These are phyloP conservation scores for Trichoderma oligosporum DNA, from an alignment of 2,329 filamentous ascomycete genomes.

Conservation along the genomic window DNA sequence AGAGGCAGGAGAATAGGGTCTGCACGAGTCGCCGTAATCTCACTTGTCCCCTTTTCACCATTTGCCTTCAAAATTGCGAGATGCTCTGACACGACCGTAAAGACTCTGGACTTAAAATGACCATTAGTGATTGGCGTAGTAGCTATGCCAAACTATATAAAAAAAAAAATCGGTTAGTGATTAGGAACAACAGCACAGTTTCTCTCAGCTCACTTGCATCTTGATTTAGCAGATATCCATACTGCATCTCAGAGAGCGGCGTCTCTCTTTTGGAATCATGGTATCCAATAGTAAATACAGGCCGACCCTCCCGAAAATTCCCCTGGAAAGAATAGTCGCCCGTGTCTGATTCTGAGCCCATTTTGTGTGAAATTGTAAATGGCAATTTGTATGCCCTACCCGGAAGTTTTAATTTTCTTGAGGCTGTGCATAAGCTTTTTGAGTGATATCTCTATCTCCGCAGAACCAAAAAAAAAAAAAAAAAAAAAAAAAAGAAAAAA, in stretches of 20 bases:
- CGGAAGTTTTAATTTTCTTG: neutral
- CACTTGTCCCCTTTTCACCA: constrained; percentile 38
- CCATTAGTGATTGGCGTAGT: constrained; percentile 74
- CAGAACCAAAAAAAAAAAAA: too few species aligned
- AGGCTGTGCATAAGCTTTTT: neutral
- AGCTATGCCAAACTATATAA: constrained; percentile 77
- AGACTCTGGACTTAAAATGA: constrained; percentile 66
- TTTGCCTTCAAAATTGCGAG: constrained; percentile 43
- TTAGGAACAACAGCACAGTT: neutral
- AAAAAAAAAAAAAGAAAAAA: too few species aligned
- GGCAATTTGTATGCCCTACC: neutral
- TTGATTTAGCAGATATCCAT: constrained; percentile 63
- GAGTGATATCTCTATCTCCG: neutral
- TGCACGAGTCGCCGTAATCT: constrained; percentile 44
- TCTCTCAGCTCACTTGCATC: constrained; percentile 52
- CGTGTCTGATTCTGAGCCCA: constrained; percentile 7
- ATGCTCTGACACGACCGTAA: constrained; percentile 57
- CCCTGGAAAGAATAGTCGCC: constrained; percentile 7
- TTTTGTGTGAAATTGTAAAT: neutral
- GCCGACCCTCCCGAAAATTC: constrained; percentile 25
- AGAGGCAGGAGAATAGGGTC: constrained; percentile 64
- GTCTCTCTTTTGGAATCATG: constrained; percentile 63
- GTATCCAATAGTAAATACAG: constrained; percentile 65
- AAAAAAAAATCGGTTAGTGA: constrained; percentile 9
- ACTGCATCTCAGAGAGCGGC: constrained; percentile 60